Percentiles rank a stretch among this genome's conserved stretches.
Conservation (phyloP, 2,329 filamentous ascomycete species). For the Grosmannia huntii region DNA sequence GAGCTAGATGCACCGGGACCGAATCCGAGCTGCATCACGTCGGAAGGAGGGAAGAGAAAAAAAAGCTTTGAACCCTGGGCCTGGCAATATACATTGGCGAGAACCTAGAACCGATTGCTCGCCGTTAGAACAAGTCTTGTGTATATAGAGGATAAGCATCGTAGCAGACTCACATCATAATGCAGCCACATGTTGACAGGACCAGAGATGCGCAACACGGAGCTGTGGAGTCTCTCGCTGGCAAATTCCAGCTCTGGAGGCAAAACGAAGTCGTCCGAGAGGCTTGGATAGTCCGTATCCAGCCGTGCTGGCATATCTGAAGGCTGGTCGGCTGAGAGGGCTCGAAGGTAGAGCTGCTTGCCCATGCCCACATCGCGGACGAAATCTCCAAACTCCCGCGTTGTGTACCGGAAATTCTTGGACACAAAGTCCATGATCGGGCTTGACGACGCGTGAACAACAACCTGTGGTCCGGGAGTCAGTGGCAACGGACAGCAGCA, state of each 20-base stretch:
- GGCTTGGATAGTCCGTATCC: conserved; percentile 53
- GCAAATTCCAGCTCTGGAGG: conserved; percentile 49
- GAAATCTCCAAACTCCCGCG: conserved; percentile 54
- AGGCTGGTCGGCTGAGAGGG: conserved; percentile 57
- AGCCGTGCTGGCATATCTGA: conserved; percentile 58
- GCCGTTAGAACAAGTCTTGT: background rate
- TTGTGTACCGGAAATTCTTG: conserved; percentile 73
- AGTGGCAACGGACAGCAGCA: background rate
- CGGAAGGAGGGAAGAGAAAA: conserved; percentile 64
- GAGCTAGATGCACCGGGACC: conserved; percentile 71
- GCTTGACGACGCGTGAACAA: conserved; percentile 57
- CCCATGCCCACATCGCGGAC: conserved; percentile 46
- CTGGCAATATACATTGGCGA: conserved; percentile 79
- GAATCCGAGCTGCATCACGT: conserved; percentile 58
- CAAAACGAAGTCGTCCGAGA: conserved; percentile 58
- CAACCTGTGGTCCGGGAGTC: conserved; percentile 34
- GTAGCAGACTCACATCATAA: conserved; percentile 51
- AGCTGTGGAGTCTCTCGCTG: conserved; percentile 56
- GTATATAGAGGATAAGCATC: background rate
- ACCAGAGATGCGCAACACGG: conserved; percentile 66
- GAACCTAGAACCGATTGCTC: conserved; percentile 40
- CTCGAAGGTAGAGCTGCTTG: conserved; percentile 61
- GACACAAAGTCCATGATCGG: conserved; percentile 65
- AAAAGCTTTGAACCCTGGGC: conserved; percentile 61
- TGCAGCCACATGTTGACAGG: conserved; percentile 81